phyloP scores from a whole-genome alignment of 2,329 filamentous ascomycete genomes.

The Colletotrichum magnum region DNA sequence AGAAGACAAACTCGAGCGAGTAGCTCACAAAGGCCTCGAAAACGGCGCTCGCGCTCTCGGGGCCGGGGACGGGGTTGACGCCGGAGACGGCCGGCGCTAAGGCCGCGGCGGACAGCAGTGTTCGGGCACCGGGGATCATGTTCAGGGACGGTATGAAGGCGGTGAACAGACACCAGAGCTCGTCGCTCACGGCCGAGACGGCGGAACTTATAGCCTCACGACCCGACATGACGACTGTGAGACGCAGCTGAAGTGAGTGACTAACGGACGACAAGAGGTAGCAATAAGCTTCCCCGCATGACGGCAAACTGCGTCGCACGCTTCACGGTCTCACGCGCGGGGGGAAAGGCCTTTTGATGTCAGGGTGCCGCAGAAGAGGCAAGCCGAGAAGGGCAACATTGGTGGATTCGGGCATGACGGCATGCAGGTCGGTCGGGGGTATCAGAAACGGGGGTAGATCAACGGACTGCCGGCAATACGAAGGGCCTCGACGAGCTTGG shows the following conservation, averaged over 20 bases:
- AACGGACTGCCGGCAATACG: conserved; percentile 8
- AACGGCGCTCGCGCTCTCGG: conserved; percentile 22
- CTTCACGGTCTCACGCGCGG: conserved; percentile 4
- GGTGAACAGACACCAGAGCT: conserved; percentile 27
- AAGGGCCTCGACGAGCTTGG: conserved; percentile 18
- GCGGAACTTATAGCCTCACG: conserved; percentile 17
- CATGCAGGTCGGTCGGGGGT: conserved; percentile 26
- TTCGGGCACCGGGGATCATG: conserved; percentile 6
- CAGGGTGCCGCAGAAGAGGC: conserved; percentile 1
- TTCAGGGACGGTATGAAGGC: conserved; percentile 6
- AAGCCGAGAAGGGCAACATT: neutral
- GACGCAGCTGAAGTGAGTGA: neutral
- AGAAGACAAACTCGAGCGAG: conserved; percentile 66
- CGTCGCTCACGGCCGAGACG: conserved; percentile 13
- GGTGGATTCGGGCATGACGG: conserved; percentile 18
- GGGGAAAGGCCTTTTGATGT: conserved; percentile 6
- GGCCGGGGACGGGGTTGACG: conserved; percentile 24
- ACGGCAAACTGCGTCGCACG: neutral
- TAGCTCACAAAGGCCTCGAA: conserved; percentile 63
- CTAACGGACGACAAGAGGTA: neutral
- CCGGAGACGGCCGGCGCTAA: neutral
- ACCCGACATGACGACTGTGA: conserved; percentile 20
- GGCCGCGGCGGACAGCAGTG: conserved; percentile 3
- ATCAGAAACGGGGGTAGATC: conserved; percentile 33
- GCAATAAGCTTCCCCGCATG: conserved; percentile 32